A percentile compares a stretch with the other conserved stretches of the same genome.
Conservation (phyloP, 495 filamentous ascomycete species). For the Xylaria nigripes region DNA sequence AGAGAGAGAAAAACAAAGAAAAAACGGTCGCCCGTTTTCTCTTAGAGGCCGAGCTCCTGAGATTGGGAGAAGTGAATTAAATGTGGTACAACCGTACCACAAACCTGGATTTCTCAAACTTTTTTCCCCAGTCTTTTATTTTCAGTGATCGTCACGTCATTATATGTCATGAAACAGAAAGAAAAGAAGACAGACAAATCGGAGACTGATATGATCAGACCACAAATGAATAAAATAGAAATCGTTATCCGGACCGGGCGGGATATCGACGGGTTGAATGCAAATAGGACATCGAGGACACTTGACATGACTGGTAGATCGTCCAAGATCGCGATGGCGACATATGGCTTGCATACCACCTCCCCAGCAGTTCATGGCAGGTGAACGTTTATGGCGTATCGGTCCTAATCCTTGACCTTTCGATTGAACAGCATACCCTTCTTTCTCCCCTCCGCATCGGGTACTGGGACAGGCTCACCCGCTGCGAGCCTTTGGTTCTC, state of each 20-base stretch:
- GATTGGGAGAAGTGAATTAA: neutral
- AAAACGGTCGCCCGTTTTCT: neutral
- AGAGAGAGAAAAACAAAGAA: neutral
- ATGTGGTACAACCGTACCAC: neutral
- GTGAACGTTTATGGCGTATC: conserved; percentile 19
- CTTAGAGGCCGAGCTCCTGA: neutral
- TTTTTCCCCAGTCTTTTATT: neutral
- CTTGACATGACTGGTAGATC: neutral
- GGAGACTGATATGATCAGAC: neutral
- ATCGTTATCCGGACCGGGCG: neutral
- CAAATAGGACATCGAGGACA: neutral
- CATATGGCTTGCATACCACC: neutral
- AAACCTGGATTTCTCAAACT: neutral
- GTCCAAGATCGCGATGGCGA: neutral
- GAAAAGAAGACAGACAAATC: conserved; percentile 4
- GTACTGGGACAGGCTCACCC: conserved; percentile 8
- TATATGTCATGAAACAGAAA: conserved; percentile 2
- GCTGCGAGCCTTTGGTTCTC: conserved; percentile 31
- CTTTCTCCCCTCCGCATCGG: conserved; percentile 21
- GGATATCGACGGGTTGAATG: neutral
- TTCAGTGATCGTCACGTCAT: conserved; percentile 5
- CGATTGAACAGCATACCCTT: conserved; percentile 36
- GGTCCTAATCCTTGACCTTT: conserved; percentile 24
- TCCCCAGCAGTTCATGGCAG: neutral
- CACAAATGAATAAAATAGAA: neutral